phyloP scores from a whole-genome alignment of 768 basidiomycete species.

The Agrocybe praecox region DNA sequence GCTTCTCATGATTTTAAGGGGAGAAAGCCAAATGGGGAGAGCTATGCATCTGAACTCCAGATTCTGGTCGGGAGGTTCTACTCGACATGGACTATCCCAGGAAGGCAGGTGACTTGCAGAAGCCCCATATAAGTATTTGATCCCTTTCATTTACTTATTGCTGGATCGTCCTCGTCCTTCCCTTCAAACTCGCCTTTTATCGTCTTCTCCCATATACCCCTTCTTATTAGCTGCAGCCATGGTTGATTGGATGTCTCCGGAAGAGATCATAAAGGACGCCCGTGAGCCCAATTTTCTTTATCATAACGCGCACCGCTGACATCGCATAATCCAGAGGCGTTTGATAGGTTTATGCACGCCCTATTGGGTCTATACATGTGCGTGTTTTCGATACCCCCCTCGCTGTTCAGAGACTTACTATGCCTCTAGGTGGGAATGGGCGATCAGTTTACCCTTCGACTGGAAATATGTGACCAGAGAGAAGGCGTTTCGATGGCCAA shows the following conservation, averaged over 20 bases:
- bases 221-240: constrained; percentile 33
- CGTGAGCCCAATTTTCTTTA: constrained; percentile 32
- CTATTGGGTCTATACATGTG: constrained; percentile 64
- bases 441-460: constrained; percentile 63
- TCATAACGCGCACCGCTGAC: not conserved
- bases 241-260: constrained; percentile 59
- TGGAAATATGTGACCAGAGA: constrained; percentile 61
- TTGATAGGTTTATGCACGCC: constrained; percentile 60
- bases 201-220: constrained; percentile 10
- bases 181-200: constrained; percentile 1
- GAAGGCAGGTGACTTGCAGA: constrained; percentile 19
- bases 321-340: constrained; percentile 34
- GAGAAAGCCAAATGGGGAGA: not conserved
- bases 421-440: constrained; percentile 63
- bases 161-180: constrained; percentile 16
- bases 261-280: constrained; percentile 48
- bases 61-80: not conserved
- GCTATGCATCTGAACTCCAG: not conserved
- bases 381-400: constrained; percentile 19
- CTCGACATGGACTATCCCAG: constrained; percentile 5
- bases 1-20: not conserved
- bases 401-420: constrained; percentile 6
- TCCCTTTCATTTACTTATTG: constrained; percentile 9
- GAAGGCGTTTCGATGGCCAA: constrained; percentile 65
- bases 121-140: constrained; percentile 21